Evolutionary conservation across 441 rosid species (phyloP).

Genomic region (Eruca vesicaria): DNA sequence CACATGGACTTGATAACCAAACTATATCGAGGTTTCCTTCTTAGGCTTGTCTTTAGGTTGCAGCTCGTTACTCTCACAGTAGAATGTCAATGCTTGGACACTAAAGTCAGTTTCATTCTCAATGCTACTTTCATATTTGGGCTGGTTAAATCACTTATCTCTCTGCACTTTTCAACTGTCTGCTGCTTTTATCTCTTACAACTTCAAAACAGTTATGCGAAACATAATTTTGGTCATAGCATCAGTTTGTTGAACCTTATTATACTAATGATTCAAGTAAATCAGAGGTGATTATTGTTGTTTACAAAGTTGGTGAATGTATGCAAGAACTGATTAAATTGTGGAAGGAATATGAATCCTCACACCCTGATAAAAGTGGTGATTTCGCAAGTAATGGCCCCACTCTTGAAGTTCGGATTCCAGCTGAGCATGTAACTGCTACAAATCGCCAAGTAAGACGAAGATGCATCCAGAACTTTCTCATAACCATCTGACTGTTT

Average conservation of each 20-base stretch:
- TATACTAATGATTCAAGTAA: slow-evolving; percentile 67
- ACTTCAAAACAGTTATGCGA: neutral
- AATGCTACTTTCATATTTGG: slow-evolving; percentile 6
- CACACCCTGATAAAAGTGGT: slow-evolving; percentile 70
- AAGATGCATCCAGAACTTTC: slow-evolving; percentile 2
- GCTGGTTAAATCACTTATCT: neutral
- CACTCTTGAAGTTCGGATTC: slow-evolving; percentile 90
- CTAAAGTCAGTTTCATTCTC: slow-evolving; percentile 9
- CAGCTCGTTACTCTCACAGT: neutral
- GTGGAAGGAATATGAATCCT: slow-evolving; percentile 83
- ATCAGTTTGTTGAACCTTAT: slow-evolving; percentile 9
- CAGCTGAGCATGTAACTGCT: slow-evolving; percentile 98
- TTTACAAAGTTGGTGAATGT: slow-evolving; percentile 98
- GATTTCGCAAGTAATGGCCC: slow-evolving; percentile 72
- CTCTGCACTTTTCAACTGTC: neutral
- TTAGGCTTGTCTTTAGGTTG: slow-evolving; percentile 23
- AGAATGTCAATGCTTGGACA: slow-evolving; percentile 10
- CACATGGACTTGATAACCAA: too few species aligned
- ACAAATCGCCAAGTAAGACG: slow-evolving; percentile 94
- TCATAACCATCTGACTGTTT: neutral
- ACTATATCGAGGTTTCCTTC: neutral
- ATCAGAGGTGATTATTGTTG: slow-evolving; percentile 75
- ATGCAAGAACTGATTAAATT: slow-evolving; percentile 96
- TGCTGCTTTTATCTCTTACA: slow-evolving; percentile 16
- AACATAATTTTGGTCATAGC: slow-evolving; percentile 12